A percentile compares a stretch with the other conserved stretches of the same genome.
phyloP scores from a whole-genome alignment of 2,329 filamentous ascomycete species.

The Mycocentrospora acerina region DNA sequence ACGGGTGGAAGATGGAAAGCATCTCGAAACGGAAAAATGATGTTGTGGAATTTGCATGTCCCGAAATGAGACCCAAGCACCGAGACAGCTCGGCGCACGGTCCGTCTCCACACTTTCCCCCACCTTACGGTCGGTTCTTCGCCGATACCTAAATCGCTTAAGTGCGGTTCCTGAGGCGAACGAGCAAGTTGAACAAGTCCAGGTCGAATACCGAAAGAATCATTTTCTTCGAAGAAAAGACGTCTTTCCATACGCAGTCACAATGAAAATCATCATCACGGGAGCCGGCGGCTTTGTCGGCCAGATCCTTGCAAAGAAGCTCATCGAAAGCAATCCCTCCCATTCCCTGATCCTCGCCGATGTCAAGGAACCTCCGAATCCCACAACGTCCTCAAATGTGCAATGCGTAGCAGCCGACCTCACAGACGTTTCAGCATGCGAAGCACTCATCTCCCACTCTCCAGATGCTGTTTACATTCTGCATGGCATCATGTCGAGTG shows the following conservation, averaged over 20 bases:
- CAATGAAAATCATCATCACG: slow-evolving; percentile 59
- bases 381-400: slow-evolving; percentile 54
- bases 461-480: slow-evolving; percentile 55
- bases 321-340: slow-evolving; percentile 51
- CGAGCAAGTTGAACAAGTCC: neutral
- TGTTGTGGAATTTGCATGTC: slow-evolving; percentile 1
- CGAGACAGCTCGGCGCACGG: slow-evolving; percentile 9
- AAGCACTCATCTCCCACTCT: slow-evolving; percentile 25
- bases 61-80: slow-evolving; percentile 1
- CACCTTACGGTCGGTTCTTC: slow-evolving; percentile 11
- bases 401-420: slow-evolving; percentile 56
- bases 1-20: neutral
- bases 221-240: neutral
- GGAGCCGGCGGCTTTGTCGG: slow-evolving; percentile 66
- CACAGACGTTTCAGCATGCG: slow-evolving; percentile 36
- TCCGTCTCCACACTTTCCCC: slow-evolving; percentile 16
- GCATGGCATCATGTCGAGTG: slow-evolving; percentile 68
- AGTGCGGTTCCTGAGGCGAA: neutral
- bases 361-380: slow-evolving; percentile 52
- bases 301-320: slow-evolving; percentile 59
- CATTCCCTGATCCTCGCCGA: slow-evolving; percentile 59
- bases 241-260: neutral
- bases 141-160: slow-evolving; percentile 10
- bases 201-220: neutral
- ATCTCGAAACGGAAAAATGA: too few species aligned